Evolutionary conservation across 176 grass and related monocot genomes (phyloP).

Genomic region (Phoenix dactylifera): DNA sequence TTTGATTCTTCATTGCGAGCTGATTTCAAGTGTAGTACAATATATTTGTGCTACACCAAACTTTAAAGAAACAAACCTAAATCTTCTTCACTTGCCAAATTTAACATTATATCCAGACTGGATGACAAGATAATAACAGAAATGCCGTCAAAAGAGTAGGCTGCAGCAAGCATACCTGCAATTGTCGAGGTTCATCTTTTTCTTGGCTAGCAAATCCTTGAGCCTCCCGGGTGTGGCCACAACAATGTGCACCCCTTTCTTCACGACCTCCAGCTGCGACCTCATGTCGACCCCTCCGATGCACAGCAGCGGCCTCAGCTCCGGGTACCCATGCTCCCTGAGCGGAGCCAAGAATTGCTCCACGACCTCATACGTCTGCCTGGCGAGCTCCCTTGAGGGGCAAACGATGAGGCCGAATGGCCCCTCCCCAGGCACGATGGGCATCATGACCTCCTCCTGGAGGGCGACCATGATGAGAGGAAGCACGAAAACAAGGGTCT

Average conservation of each 20-base stretch:
- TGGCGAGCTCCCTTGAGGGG: constrained; percentile 77
- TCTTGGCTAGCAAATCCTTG: constrained; percentile 92
- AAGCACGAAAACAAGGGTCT: constrained; percentile 80
- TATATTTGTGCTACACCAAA: too few relatives aligned
- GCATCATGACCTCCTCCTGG: constrained; percentile 81
- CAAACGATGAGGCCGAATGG: constrained; percentile 83
- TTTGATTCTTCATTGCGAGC: too few relatives aligned
- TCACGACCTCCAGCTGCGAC: constrained; percentile 66
- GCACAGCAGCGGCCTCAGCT: constrained; percentile 72
- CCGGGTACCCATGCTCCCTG: constrained; percentile 48
- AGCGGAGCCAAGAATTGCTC: constrained; percentile 49
- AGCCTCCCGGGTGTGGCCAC: constrained; percentile 82
- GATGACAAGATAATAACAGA: too few relatives aligned
- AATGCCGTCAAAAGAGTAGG: neutral
- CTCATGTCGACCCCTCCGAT: constrained; percentile 88
- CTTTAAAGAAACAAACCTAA: too few relatives aligned
- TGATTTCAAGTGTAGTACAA: too few relatives aligned
- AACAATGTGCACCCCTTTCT: constrained; percentile 83
- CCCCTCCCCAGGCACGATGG: constrained; percentile 66
- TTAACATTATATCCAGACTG: too few relatives aligned
- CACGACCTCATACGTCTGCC: constrained; percentile 83
- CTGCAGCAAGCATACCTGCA: constrained; percentile 45
- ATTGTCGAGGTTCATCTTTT: constrained; percentile 94
- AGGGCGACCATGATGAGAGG: constrained; percentile 70
- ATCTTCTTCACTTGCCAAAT: too few relatives aligned